Conservation (phyloP, 345 rosid species). For the Lepidium didymum region DNA sequence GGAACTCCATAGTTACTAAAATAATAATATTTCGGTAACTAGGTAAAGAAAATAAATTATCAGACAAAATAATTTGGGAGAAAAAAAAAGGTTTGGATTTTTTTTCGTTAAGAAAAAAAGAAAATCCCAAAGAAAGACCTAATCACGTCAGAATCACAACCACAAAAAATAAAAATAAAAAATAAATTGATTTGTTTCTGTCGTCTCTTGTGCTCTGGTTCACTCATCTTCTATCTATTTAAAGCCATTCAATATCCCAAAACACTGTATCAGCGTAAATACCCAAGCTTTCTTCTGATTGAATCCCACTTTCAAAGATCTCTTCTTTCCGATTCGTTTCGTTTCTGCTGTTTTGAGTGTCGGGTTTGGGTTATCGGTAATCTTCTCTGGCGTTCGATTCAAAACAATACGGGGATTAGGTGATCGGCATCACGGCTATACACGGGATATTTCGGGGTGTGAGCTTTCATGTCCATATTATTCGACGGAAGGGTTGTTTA, state of each 20-base stretch:
- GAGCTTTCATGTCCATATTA: constrained; percentile 64
- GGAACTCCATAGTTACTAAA: too few species aligned
- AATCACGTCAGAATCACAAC: constrained; percentile 7
- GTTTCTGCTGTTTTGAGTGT: constrained; percentile 20
- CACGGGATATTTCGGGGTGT: constrained; percentile 50
- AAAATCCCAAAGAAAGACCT: neutral
- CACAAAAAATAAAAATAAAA: neutral
- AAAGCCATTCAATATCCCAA: constrained; percentile 8
- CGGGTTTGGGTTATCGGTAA: neutral
- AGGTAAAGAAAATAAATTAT: neutral
- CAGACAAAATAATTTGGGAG: too few species aligned
- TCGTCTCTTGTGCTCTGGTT: constrained; percentile 10
- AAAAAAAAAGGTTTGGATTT: too few species aligned
- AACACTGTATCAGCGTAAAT: neutral
- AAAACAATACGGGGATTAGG: constrained; percentile 37
- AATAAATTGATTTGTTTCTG: neutral
- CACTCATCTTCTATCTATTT: constrained; percentile 43
- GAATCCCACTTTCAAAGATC: constrained; percentile 1
- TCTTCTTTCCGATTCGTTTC: neutral
- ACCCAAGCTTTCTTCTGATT: neutral
- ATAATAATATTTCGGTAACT: neutral
- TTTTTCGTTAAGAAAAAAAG: too few species aligned
- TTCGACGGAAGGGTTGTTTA: constrained; percentile 79
- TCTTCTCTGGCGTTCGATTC: constrained; percentile 10
- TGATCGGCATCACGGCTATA: constrained; percentile 99